Base-by-base conservation (phyloP, 176 grass and related monocot species). In the Cocos nucifera region DNA sequence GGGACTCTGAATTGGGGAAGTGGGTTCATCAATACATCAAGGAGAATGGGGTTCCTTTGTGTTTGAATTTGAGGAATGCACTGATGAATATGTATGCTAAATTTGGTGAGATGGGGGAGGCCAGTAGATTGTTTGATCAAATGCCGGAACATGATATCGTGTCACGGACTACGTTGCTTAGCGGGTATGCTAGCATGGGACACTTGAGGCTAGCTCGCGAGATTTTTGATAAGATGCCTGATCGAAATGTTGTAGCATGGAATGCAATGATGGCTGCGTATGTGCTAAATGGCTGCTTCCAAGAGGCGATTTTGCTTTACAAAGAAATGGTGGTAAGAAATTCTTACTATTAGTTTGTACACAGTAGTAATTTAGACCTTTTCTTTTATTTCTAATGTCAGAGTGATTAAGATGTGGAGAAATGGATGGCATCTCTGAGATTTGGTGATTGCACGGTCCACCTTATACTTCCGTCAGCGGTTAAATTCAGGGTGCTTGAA, bases 11-110 rank as follows among this genome's bases (percentile, higher is more conserved):
- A 22, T 5, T 56, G 54, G 54, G 54, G 8, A 10, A 7, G 54
- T 20, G 21, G 19, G 54, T 56, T 22, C 54, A 12, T 22, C 54
- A 12, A 6, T 56, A 56, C 14, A 22, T 56, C 19, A 8, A 4
- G 18, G 54, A 56, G 19, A 56, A 56, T 20, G 54, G 19, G 22
- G 54, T 56, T 19, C 18, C 19, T 22, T 56, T 56, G 54, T 19
- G 54, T 20, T 56, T 56, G 19, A 56, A 56, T 56, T 22, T 56
- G 54, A 14, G 54, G 10, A 56, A 56, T 56, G 54, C 54, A 10
- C 22, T 56, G 19, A 22, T 56, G 54, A 56, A 56, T 17, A 56
- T 56, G 54, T 22, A 56, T 22, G 54, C 54, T 56, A 56, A 56
- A 22, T 20, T 22, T 19, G 54, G 54, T 9, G 19, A 22, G 54